Evolutionary conservation across 2,329 filamentous ascomycete genomes (phyloP).

Genomic region (Ophiostoma pallidulum): DNA sequence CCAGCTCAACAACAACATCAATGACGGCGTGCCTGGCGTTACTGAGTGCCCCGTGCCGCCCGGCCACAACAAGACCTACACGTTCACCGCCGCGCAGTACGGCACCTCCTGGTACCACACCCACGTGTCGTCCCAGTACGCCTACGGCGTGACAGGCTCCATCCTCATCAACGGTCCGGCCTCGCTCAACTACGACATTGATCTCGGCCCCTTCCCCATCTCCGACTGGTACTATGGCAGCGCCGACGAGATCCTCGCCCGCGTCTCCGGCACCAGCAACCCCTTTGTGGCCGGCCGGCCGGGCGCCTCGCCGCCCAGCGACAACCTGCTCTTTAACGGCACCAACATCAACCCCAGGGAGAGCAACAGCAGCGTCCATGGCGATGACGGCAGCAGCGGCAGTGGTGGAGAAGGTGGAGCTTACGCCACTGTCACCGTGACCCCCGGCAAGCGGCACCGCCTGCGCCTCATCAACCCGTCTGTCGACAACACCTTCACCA

Average conservation of each 20-base stretch:
- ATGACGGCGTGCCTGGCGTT: constrained; percentile 36
- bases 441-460: constrained; percentile 36
- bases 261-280: constrained; percentile 20
- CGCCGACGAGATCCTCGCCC: constrained; percentile 29
- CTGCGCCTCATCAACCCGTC: constrained; percentile 42
- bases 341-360: constrained; percentile 27
- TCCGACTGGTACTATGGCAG: constrained; percentile 45
- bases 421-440: constrained; percentile 27
- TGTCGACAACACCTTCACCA: constrained; percentile 37
- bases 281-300: constrained; percentile 10
- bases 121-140: constrained; percentile 38
- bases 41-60: constrained; percentile 34
- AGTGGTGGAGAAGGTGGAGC: constrained; percentile 18
- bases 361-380: too few relatives aligned
- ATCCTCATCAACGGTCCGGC: constrained; percentile 37
- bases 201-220: constrained; percentile 41
- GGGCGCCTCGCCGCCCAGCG: constrained; percentile 21
- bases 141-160: constrained; percentile 40
- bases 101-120: constrained; percentile 38
- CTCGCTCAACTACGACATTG: constrained; percentile 36
- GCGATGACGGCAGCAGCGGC: constrained; percentile 21
- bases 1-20: constrained; percentile 31
- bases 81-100: constrained; percentile 28
- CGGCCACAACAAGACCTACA: constrained; percentile 25
- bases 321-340: constrained; percentile 38